These are phyloP conservation scores for Ganoderma leucocontextum DNA, from an alignment of 1,284 basidiomycete species.

Conservation along the genomic window DNA sequence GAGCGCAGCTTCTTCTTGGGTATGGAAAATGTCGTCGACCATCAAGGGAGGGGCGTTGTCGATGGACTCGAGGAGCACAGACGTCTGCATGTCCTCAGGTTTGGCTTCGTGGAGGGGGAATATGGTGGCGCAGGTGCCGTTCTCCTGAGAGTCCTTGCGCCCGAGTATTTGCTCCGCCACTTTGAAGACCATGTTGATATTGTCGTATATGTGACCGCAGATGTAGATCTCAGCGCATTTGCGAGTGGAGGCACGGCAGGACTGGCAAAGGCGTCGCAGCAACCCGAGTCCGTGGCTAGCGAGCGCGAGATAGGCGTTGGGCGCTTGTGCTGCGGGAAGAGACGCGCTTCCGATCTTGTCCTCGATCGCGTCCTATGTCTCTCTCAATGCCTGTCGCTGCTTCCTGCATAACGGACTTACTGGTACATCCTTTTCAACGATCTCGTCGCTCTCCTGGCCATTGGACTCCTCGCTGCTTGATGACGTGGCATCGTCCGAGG, in stretches of 20 bases:
- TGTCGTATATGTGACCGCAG: constrained; percentile 43
- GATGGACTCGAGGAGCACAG: constrained; percentile 32
- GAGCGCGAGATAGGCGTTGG: not conserved
- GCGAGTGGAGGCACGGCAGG: constrained; percentile 21
- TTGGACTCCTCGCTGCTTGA: not conserved
- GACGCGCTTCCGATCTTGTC: not conserved
- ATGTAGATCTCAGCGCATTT: constrained; percentile 31
- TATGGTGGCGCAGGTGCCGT: constrained; percentile 42
- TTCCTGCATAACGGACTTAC: no score
- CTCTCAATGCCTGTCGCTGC: no score
- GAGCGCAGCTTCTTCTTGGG: constrained; percentile 28
- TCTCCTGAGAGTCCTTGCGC: constrained; percentile 41
- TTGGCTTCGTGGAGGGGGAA: constrained; percentile 36
- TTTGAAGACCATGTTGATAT: constrained; percentile 45
- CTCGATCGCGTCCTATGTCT: not conserved
- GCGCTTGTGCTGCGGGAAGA: not conserved
- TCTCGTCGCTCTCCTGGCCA: no score
- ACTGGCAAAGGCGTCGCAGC: constrained; percentile 15
- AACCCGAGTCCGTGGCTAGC: constrained; percentile 8
- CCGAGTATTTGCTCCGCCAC: constrained; percentile 46
- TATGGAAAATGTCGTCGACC: constrained; percentile 38
- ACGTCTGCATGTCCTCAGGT: constrained; percentile 33
- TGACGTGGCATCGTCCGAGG: no score
- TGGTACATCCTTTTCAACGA: no score
- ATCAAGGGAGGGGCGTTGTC: constrained; percentile 37